Base-by-base conservation (phyloP, 2,329 filamentous ascomycete genomes). In the Boeremia exigua region DNA sequence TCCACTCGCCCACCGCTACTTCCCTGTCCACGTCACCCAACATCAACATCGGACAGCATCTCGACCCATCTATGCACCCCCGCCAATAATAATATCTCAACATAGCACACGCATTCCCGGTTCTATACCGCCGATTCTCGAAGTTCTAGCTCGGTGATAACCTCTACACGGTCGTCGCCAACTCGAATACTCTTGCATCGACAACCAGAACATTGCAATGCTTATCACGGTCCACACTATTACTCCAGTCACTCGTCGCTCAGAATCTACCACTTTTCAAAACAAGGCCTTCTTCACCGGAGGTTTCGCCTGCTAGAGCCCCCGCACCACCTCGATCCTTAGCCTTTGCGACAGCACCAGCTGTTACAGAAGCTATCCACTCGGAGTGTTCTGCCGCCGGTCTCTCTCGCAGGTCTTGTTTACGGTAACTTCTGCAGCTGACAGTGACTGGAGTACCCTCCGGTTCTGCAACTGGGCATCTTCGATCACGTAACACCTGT, bases 171-270 rank as follows among this genome's bases (percentile, higher is more conserved):
- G 67, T 69, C 48, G 61, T 65, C 67, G 62, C 63, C 67, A 60
- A 54, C 65, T 65, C 59, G 62, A 63, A 69, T 64, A 58, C 66
- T 66, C 59, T 27, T 59, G 58, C 58, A 64, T 67, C 66, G 53
- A 60, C 65, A 55, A 49, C 59, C 62, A 51, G 61, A 62, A 65
- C 74, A 73, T 66, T 66, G 53, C 48, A 19, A 77, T 77, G 75
- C 63, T 66, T 68, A 65, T 63, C 65, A 63, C 65, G 60, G 63
- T 65, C 65, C 60, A 64, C 60, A 52, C 54, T 58, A 62, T 61
- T 66, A 68, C 75, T 75, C 72, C 75, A 76, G 75, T 77, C 75
- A 76, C 67, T 71, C 69, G 75, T 76, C 75, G 70, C 75, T 74
- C 75, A 75, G 73, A 68, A 67, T 64, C 73, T 69, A 72, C 71